Evolutionary conservation across 371 early-diverging fungal genomes (phyloP).

Genomic region (Fennellomyces sp.): DNA sequence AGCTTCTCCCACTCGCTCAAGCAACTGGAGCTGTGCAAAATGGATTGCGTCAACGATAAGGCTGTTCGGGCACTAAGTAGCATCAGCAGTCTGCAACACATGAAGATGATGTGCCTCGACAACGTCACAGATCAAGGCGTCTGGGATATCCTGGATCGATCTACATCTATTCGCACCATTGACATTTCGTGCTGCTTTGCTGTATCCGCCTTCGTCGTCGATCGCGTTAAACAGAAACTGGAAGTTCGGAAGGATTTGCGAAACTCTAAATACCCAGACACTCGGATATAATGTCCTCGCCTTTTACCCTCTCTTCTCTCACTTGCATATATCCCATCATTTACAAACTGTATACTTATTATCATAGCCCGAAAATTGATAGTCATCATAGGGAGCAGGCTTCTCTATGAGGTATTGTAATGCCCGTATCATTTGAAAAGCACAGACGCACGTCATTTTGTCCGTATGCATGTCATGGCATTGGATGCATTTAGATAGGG

Average conservation of each 20-base stretch:
- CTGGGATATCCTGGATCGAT: conserved; percentile 1
- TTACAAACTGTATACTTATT: too few relatives aligned
- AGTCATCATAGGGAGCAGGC: too few relatives aligned
- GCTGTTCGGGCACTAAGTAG: not conserved
- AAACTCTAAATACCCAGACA: not conserved
- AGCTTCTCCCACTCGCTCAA: not conserved
- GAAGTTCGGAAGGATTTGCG: not conserved
- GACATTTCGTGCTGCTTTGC: conserved; percentile 1
- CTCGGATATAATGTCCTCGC: not conserved
- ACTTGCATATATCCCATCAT: too few relatives aligned
- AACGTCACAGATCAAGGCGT: conserved; percentile 5
- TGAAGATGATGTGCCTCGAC: not conserved
- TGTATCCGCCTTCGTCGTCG: not conserved
- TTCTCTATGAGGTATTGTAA: too few relatives aligned
- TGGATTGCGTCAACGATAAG: conserved; percentile 2
- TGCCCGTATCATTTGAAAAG: too few relatives aligned
- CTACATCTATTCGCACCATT: not conserved
- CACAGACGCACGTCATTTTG: too few relatives aligned
- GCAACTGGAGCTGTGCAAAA: not conserved
- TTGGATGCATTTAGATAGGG: too few relatives aligned
- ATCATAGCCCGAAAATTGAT: too few relatives aligned
- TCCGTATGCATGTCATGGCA: too few relatives aligned
- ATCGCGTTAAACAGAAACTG: not conserved
- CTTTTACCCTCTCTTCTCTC: too few relatives aligned
- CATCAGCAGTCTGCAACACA: not conserved